Evolutionary conservation across 352 stramenopile species (phyloP), one percentile per base, ranked within the genome.

Genomic region (Peronospora belbahrii): DNA sequence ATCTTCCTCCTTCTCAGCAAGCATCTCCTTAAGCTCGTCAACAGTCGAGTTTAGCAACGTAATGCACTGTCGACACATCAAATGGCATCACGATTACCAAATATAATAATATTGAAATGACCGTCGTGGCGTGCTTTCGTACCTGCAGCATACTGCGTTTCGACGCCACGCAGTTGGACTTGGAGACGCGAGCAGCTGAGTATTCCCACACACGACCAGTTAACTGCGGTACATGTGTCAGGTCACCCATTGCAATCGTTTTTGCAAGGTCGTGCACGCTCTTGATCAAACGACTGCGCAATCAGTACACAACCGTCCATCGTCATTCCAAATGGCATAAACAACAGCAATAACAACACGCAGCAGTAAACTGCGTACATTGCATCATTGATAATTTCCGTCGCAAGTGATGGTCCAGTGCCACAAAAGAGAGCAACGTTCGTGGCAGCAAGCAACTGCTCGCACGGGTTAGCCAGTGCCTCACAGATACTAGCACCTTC

Each of bases 81-180:
- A 20, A 43, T 6, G 13, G 5, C 14, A 31, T 19, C 11, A 53
- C 7, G 7, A 11, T 17, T 30, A 49, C 14, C 19, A 20, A 49
- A 13, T n/a, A n/a, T n/a, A n/a, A 45, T 15, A 33, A 32, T 17
- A 25, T 4, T 13, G 19, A 14, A 27, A 20, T 8, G 13, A 42
- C 10, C 22, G 5, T 27, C 14, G 24, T 9, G 14, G 43, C 2
- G 6, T 8, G 2, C 13, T 11, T 4, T 42, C 58, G n/a, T 33
- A 85, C 75, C 71, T 92, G 77, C 5, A 94, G 51, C 82, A 91
- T 94, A 36, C 75, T 83, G 39, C 78, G 74, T 61, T 91, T 90
- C 18, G 80, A 89, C 6, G 82, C 77, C 20, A 89, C 74, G 42
- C 78, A 88, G 53, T 94, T 94, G 22, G 82, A 94, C 63, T 89